Conservation (phyloP, 2,329 filamentous ascomycete species). For the Epicoccum nigrum region DNA sequence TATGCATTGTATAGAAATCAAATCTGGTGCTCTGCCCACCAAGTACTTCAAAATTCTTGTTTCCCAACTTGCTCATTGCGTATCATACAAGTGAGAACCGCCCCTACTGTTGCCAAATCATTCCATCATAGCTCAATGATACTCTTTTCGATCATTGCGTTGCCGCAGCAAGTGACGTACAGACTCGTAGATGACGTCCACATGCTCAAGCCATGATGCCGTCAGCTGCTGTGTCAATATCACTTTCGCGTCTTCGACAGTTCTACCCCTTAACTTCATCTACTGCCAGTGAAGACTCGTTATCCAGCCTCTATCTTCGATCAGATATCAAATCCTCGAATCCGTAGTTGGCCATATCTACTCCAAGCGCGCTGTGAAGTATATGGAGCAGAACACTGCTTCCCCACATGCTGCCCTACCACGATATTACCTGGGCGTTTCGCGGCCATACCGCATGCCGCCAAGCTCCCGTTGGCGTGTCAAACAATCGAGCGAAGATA, state of each 20-base stretch:
- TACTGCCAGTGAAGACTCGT: too few species aligned
- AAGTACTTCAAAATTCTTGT: background rate
- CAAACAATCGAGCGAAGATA: constrained; percentile 1
- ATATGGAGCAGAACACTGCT: background rate
- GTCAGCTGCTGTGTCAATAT: background rate
- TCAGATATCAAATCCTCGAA: background rate
- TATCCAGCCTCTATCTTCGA: too few species aligned
- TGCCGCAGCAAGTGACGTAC: background rate
- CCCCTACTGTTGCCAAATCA: too few species aligned
- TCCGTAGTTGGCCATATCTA: background rate
- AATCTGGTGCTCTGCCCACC: constrained; percentile 5
- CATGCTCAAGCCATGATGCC: background rate
- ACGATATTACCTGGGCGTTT: background rate
- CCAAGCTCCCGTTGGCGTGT: constrained; percentile 10
- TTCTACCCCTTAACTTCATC: background rate
- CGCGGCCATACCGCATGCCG: constrained; percentile 2
- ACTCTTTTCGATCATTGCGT: too few species aligned
- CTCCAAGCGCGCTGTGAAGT: background rate
- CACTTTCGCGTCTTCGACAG: too few species aligned
- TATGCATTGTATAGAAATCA: constrained; percentile 1
- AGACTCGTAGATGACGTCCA: background rate
- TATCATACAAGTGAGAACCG: background rate
- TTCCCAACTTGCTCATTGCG: background rate
- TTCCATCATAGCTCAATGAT: too few species aligned
- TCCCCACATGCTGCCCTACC: constrained; percentile 1